Base-by-base conservation (phyloP, 2,329 filamentous ascomycete species). In the Aspergillus sclerotialis region DNA sequence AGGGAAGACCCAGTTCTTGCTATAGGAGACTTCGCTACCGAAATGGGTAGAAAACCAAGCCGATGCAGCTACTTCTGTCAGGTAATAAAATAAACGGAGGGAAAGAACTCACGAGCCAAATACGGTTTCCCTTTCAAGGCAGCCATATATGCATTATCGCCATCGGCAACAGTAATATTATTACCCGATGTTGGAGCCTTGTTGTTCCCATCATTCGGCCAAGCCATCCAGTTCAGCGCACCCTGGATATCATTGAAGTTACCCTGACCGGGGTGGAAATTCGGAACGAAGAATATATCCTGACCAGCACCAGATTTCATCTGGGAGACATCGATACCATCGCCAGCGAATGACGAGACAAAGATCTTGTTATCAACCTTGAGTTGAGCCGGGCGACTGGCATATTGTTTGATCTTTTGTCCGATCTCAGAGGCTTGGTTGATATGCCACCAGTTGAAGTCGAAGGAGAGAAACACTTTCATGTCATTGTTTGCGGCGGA, bases 401-500 rank as follows among this genome's bases (percentile, higher is more conserved):
- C 64, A 37, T 72, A 76, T 37, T 67, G 53, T 9, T 60, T 62
- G 36, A 75, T 60, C 46, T 68, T 69, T 28, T 55, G 47, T 2
- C 68, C 70, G 12, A 70, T 63, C 9, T 53, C 56, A 6, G 50
- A 52, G 1, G 62, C 61, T 27, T 69, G 52, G 8, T 47, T 38
- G 5, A 48, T 46, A 18, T 48, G 38, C 53, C 61, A 70, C 64
- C 67, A 67, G 55, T 72, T 72, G 49, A 73, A 75, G 55, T 76
- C 73, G 40, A 76, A 76, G 1, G 72, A 75, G 41, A 76, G 65
- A 35, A 76, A 74, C 10, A 74, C 68, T 35, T 73, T 72, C 62
- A 76, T 71, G 30, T 56, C 53, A 37, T 59, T 55, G 6, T 56
- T 56, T 7, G 63, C 60, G 3, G 71, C 69, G 1, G 69, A 70